phyloP scores from a whole-genome alignment of 2,329 filamentous ascomycete species.

The Fusarium cyanostomum region DNA sequence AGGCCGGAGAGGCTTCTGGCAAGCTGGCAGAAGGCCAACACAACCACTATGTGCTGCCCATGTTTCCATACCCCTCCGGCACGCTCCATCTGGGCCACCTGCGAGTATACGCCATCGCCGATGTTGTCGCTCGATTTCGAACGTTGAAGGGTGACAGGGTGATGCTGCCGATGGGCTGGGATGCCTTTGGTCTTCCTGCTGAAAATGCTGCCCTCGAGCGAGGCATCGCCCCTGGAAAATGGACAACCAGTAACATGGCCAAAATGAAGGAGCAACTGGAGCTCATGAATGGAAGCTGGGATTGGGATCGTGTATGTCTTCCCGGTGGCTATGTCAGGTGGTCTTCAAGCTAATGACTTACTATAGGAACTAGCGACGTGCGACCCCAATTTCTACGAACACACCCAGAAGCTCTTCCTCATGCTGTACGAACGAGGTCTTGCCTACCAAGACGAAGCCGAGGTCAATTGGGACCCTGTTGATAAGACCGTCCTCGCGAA shows the following conservation, averaged over 20 bases:
- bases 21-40: constrained; percentile 39
- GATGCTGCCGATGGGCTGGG: constrained; percentile 92
- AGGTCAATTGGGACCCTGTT: constrained; percentile 91
- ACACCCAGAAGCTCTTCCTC: constrained; percentile 87
- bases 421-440: constrained; percentile 77
- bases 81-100: constrained; percentile 87
- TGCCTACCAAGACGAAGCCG: constrained; percentile 82
- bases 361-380: constrained; percentile 83
- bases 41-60: constrained; percentile 79
- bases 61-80: constrained; percentile 94
- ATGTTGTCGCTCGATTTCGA: constrained; percentile 81
- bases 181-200: constrained; percentile 89
- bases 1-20: constrained; percentile 6
- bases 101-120: constrained; percentile 89
- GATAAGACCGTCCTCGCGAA: constrained; percentile 92
- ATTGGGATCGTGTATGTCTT: constrained; percentile 79
- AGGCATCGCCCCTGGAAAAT: constrained; percentile 78
- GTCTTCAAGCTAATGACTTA: constrained; percentile 8
- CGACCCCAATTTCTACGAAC: constrained; percentile 86
- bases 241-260: constrained; percentile 83
- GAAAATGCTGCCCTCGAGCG: constrained; percentile 91
- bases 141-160: constrained; percentile 79
- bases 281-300: constrained; percentile 82
- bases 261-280: constrained; percentile 86
- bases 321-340: too few relatives aligned